A percentile compares a stretch with the other conserved stretches of the same genome.
Evolutionary conservation across 2,329 filamentous ascomycete species (phyloP).

Genomic region (Pseudogymnoascus sp.): DNA sequence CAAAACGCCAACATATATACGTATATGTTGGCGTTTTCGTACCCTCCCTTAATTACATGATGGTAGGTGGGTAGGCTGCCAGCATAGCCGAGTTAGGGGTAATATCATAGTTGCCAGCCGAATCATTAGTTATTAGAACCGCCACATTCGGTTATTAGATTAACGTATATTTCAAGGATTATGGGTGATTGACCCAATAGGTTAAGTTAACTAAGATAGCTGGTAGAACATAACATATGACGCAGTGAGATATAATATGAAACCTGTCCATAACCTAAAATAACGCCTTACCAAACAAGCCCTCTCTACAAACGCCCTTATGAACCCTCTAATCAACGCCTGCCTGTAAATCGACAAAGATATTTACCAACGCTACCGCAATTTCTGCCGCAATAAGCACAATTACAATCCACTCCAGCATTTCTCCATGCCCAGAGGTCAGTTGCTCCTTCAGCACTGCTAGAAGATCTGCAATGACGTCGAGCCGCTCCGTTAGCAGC

Average conservation of each 20-base stretch:
- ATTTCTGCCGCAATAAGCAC: constrained; percentile 94
- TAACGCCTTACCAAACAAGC: not conserved
- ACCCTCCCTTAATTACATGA: too few relatives aligned
- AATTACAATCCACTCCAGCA: constrained; percentile 88
- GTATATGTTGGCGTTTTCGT: too few relatives aligned
- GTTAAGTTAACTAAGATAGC: not conserved
- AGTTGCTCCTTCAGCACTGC: constrained; percentile 93
- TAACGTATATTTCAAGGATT: too few relatives aligned
- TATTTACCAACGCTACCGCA: constrained; percentile 84
- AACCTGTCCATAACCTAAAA: not conserved
- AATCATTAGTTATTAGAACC: too few relatives aligned
- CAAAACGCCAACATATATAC: too few relatives aligned
- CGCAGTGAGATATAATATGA: not conserved
- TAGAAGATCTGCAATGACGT: constrained; percentile 87
- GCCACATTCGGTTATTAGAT: too few relatives aligned
- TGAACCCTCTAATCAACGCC: constrained; percentile 39
- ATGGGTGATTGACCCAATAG: too few relatives aligned
- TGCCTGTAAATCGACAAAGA: constrained; percentile 86
- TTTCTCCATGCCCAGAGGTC: constrained; percentile 85
- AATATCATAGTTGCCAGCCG: too few relatives aligned
- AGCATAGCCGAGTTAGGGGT: too few relatives aligned
- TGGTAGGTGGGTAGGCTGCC: too few relatives aligned
- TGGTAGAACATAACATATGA: not conserved
- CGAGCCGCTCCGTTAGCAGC: constrained; percentile 78
- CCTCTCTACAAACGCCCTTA: not conserved